These are phyloP conservation scores for Staphylotrichum tortipilum DNA, from an alignment of 495 filamentous ascomycete species.

Conservation along the genomic window DNA sequence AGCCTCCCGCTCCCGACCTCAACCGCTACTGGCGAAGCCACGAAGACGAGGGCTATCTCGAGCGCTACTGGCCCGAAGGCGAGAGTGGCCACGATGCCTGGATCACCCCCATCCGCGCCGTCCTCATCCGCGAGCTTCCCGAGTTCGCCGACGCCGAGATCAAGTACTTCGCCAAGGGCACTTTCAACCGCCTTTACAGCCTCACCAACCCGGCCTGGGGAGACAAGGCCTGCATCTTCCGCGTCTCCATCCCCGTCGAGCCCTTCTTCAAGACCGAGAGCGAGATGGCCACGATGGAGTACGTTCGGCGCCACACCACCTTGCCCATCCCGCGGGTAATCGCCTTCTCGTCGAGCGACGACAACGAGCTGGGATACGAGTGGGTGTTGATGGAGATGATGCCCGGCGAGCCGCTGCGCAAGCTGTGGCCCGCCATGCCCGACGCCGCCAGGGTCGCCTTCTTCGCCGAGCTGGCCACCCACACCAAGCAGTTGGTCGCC, in stretches of 20 bases:
- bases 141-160: conserved; percentile 2
- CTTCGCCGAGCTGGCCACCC: conserved; percentile 2
- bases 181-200: conserved; percentile 9
- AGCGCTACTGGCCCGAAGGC: conserved; percentile 7
- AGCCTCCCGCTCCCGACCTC: not conserved
- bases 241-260: conserved; percentile 38
- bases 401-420: conserved; percentile 30
- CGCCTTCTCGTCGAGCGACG: conserved; percentile 29
- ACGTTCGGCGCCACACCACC: conserved; percentile 27
- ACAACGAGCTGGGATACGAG: conserved; percentile 40
- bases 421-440: conserved; percentile 31
- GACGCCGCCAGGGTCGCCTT: conserved; percentile 28
- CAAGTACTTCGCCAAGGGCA: conserved; percentile 7
- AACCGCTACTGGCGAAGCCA: conserved; percentile 9
- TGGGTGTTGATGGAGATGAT: conserved; percentile 43
- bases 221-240: conserved; percentile 24
- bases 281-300: conserved; percentile 44
- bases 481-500: not conserved
- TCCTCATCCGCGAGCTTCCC: conserved; percentile 1
- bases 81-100: conserved; percentile 4
- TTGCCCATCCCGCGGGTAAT: conserved; percentile 37
- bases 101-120: not conserved
- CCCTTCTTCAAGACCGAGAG: conserved; percentile 38
- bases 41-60: conserved; percentile 4
- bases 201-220: conserved; percentile 1